Base-by-base conservation (phyloP, 176 grass and related monocot genomes). In the Thalia dealbata region DNA sequence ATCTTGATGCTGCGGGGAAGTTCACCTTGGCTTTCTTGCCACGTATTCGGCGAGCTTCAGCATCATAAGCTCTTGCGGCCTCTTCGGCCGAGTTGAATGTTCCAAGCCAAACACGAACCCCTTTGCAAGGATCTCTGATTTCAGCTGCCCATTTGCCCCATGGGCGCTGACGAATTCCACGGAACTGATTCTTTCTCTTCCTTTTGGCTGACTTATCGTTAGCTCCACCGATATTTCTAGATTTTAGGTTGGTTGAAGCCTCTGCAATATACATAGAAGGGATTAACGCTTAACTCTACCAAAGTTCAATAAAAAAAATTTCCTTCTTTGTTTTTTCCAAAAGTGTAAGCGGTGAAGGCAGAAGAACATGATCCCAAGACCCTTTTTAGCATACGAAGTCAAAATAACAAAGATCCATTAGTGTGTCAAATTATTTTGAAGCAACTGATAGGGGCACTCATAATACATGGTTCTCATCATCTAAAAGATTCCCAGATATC, bases 111-210 rank as follows among this genome's bases (percentile, higher is more conserved):
- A 86, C 79, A 8, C 84, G 78, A 2, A 82, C 75, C 9, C 84
- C 84, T 29, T 86, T 86, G 65, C 50, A 26, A 5, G 84, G 84
- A 67, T 86, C 84, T 77, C 84, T 51, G 23, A 86, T 86, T 78
- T 86, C 84, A 75, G 84, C 84, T 3, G 84, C 84, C 84, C 84
- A 86, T 62, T 86, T 86, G 50, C 84, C 84, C 84, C 84, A 86
- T 11, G 84, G 84, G 42, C 84, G 76, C 64, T 78, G 84, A 52
- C 84, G 78, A 32, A 86, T 86, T 26, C 84, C 84, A 16, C 84
- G 67, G 75, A 78, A 86, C 54, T 78, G 79, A 77, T 86, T 86
- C 79, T 82, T 86, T 67, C 84, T 86, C 84, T 86, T 86, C 73
- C 77, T 81, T 62, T 61, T 78, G 25, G 38, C 76, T 56, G 56